A percentile compares a stretch with the other conserved stretches of the same genome.
These are phyloP conservation scores for Lactifluus subvellereus DNA, from an alignment of 768 basidiomycete species.

Conservation along the genomic window DNA sequence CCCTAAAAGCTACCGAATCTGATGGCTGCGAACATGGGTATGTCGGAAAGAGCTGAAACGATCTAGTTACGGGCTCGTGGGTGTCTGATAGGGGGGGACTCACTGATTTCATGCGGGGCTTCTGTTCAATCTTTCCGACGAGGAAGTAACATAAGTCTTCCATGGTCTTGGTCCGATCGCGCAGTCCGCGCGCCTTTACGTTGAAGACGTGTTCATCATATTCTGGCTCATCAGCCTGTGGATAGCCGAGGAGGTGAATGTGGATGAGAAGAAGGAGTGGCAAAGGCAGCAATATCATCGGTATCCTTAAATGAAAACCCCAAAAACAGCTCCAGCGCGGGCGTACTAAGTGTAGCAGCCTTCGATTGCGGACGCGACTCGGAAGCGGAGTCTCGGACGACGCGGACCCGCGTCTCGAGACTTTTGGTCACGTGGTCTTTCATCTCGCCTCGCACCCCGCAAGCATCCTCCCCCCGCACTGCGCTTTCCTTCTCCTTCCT, in stretches of 20 bases:
- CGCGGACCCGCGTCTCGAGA: not conserved
- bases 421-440: not conserved
- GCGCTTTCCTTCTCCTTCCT: not conserved
- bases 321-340: not conserved
- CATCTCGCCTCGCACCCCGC: not conserved
- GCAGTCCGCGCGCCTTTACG: slow-evolving; percentile 39
- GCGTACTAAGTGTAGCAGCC: not conserved
- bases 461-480: not conserved
- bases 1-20: slow-evolving; percentile 46
- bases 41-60: slow-evolving; percentile 39
- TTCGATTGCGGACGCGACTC: slow-evolving; percentile 13
- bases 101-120: slow-evolving; percentile 28
- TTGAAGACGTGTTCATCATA: slow-evolving; percentile 48
- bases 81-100: slow-evolving; percentile 18
- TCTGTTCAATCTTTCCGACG: slow-evolving; percentile 39
- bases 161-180: slow-evolving; percentile 46
- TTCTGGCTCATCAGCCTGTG: slow-evolving; percentile 41
- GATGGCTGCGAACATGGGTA: slow-evolving; percentile 52
- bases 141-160: slow-evolving; percentile 50
- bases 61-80: not conserved
- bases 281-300: slow-evolving; percentile 31
- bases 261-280: slow-evolving; percentile 48
- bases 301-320: not conserved
- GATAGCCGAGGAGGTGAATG: slow-evolving; percentile 48
- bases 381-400: not conserved